A percentile compares a stretch with the other conserved stretches of the same genome.
These are phyloP conservation scores for Podospora conica DNA, from an alignment of 495 filamentous ascomycete genomes.

Conservation along the genomic window DNA sequence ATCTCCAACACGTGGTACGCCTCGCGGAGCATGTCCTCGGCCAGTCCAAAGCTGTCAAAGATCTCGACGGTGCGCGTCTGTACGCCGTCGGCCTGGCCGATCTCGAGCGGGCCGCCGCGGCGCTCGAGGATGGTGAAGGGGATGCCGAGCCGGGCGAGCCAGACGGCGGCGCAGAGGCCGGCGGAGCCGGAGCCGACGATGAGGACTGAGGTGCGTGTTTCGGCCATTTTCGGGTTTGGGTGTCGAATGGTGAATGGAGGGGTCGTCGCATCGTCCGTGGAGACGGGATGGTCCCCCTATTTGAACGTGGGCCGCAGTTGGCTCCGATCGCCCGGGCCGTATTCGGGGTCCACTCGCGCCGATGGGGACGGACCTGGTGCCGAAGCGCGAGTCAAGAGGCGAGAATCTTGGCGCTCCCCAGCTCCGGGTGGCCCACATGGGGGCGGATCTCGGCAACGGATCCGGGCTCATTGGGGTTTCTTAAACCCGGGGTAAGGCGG, in stretches of 20 bases:
- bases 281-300: background rate
- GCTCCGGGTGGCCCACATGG: background rate
- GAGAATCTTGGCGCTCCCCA: background rate
- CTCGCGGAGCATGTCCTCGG: conserved; percentile 64
- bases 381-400: background rate
- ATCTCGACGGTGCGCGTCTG: conserved; percentile 78
- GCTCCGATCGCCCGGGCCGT: background rate
- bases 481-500: background rate
- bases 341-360: background rate
- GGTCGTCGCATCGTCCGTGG: background rate
- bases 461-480: background rate
- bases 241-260: background rate
- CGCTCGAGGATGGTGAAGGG: conserved; percentile 59
- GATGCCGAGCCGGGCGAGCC: conserved; percentile 57
- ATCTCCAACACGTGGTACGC: conserved; percentile 66
- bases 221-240: background rate
- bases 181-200: conserved; percentile 65
- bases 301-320: background rate
- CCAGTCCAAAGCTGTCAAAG: conserved; percentile 69
- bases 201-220: conserved; percentile 46
- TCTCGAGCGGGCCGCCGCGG: conserved; percentile 51
- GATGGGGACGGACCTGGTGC: background rate
- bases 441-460: background rate
- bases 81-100: conserved; percentile 76
- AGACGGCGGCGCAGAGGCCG: conserved; percentile 61